Percentiles rank a stretch among this genome's conserved stretches.
Conservation (phyloP, 176 grass and related monocot species). For the Saccharum spontaneum region DNA sequence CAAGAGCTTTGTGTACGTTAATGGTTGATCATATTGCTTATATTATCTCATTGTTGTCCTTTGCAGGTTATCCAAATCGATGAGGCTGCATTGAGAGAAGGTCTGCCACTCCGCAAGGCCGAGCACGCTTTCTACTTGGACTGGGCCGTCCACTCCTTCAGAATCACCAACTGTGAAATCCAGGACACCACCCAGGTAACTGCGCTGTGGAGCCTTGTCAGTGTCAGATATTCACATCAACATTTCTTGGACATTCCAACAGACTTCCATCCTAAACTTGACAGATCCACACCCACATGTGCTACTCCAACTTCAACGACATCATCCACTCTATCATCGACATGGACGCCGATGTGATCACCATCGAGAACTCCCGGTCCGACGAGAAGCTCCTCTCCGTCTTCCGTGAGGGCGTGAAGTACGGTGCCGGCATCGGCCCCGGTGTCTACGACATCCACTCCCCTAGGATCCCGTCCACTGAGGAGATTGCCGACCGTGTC, state of each 20-base stretch:
- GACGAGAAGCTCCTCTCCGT: conserved; percentile 91
- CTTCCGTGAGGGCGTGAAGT: conserved; percentile 84
- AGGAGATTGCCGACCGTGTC: conserved; percentile 82
- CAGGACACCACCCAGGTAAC: conserved; percentile 91
- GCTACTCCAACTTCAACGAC: conserved; percentile 98
- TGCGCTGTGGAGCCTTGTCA: neutral
- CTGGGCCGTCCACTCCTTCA: conserved; percentile 95
- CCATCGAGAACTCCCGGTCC: conserved; percentile 89
- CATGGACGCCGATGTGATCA: conserved; percentile 96
- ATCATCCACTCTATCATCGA: conserved; percentile 95
- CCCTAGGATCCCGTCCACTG: conserved; percentile 71
- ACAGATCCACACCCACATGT: conserved; percentile 99
- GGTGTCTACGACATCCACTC: conserved; percentile 97
- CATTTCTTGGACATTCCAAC: neutral
- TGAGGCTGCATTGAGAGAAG: conserved; percentile 90
- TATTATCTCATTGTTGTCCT: neutral
- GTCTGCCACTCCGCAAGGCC: conserved; percentile 87
- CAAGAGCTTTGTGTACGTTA: neutral
- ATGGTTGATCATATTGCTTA: neutral
- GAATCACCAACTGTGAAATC: conserved; percentile 85
- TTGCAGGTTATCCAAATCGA: conserved; percentile 96
- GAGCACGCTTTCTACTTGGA: conserved; percentile 94
- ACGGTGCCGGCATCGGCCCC: conserved; percentile 76
- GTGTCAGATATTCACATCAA: neutral
- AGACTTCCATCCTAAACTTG: neutral